Conservation (phyloP, 768 basidiomycete species). For the Tylopilus subfusipes region DNA sequence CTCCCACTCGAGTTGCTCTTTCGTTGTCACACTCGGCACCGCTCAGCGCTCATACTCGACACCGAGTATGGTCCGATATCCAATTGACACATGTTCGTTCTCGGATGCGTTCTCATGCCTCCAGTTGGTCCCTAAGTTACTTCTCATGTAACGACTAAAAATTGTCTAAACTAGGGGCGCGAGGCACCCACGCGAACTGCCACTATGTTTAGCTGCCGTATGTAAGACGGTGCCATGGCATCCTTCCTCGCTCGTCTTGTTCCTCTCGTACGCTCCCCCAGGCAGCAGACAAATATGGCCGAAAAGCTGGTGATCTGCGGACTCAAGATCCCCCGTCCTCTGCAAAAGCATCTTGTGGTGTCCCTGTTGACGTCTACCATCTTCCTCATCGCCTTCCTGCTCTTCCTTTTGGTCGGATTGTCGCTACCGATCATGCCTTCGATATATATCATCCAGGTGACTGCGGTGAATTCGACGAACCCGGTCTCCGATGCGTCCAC, state of each 20-base stretch:
- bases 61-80: too few species aligned
- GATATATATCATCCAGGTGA: slow-evolving; percentile 56
- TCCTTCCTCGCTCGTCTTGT: not conserved
- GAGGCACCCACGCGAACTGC: not conserved
- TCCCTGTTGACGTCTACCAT: slow-evolving; percentile 46
- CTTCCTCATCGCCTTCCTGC: slow-evolving; percentile 61
- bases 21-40: too few species aligned
- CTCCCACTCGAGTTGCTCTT: too few species aligned
- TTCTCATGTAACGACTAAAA: not conserved
- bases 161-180: not conserved
- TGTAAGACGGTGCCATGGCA: not conserved
- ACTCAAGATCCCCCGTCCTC: slow-evolving; percentile 30
- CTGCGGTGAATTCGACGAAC: slow-evolving; percentile 27
- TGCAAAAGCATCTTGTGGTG: slow-evolving; percentile 44
- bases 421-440: slow-evolving; percentile 72
- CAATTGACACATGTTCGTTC: slow-evolving; percentile 3
- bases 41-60: too few species aligned
- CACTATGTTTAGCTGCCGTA: not conserved
- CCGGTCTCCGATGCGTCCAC: slow-evolving; percentile 53
- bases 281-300: slow-evolving; percentile 13
- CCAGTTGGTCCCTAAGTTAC: not conserved
- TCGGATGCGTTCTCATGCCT: not conserved
- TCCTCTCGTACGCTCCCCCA: not conserved
- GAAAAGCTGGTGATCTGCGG: slow-evolving; percentile 18
- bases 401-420: slow-evolving; percentile 71